Base-by-base conservation (phyloP, 2,329 filamentous ascomycete species). In the Colletotrichum spaethianum region DNA sequence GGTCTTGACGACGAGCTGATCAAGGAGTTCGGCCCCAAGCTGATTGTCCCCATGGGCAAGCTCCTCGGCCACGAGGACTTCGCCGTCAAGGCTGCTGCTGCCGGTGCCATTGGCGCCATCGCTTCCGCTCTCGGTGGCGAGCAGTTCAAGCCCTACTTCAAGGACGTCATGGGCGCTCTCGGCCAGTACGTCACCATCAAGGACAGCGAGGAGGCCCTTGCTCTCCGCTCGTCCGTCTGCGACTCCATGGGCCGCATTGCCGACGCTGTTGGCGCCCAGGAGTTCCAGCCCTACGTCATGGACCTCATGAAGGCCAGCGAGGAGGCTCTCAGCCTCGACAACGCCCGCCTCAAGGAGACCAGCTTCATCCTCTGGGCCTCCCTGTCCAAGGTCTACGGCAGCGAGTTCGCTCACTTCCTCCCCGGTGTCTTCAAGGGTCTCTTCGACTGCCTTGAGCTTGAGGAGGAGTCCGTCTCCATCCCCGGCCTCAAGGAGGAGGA, bases 351-450 rank as follows among this genome's bases (percentile, higher is more conserved):
- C 63, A 94, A 95, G 82, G 96, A 99, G 86, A 98, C 95, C 74
- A 98, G 94, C 81, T 99, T 98, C 85, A 97, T 98, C 74, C 89
- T 99, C 66, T 99, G 96, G 96, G 95, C 94, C 75, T 94, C 94
- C 50, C 91, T 99, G 80, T 93, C 96, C 74, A 97, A 97, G 86
- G 94, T 98, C 12, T 98, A 98, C 83, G 92, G 93, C 78, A 93
- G 94, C 79, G 88, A 95, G 66, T 96, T 97, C 74, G 90, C 91
- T 68, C 91, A 93, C 70, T 96, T 94, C 84, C 88, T 96, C 8
- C 87, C 89, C 0, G 93, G 93, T 62, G 93, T 94, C 62, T 93
- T 96, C 81, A 91, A 93, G 80, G 92, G 92, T 65, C 89, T 98
- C 31, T 93, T 96, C 75, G 91, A 94, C 72, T 96, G 94, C 79